Evolutionary conservation across 2,329 filamentous ascomycete genomes (phyloP).

Genomic region (Fusarium poae): DNA sequence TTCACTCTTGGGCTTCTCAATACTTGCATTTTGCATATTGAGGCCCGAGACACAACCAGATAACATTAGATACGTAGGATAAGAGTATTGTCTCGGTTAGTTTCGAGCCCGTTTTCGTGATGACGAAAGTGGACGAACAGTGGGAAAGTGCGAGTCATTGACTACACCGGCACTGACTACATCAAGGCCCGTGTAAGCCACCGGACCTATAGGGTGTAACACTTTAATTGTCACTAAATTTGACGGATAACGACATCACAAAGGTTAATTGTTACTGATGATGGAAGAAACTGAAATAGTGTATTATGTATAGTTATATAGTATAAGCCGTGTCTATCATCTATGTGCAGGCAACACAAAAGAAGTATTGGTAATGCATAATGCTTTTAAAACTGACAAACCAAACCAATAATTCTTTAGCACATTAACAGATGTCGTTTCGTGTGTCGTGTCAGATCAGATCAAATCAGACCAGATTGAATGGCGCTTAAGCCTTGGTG

Average conservation of each 20-base stretch:
- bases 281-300: neutral
- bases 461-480: neutral
- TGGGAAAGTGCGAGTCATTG: slow-evolving; percentile 4
- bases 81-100: neutral
- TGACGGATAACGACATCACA: neutral
- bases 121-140: neutral
- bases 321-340: slow-evolving; percentile 20
- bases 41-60: neutral
- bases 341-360: slow-evolving; percentile 22
- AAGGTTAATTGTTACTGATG: neutral
- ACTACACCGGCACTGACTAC: neutral
- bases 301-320: slow-evolving; percentile 15
- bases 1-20: neutral
- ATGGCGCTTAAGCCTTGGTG: slow-evolving; percentile 12
- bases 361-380: slow-evolving; percentile 16
- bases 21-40: neutral
- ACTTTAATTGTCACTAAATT: slow-evolving; percentile 4
- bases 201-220: slow-evolving; percentile 12
- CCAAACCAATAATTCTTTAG: slow-evolving; percentile 17
- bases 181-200: slow-evolving; percentile 3
- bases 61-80: neutral
- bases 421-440: slow-evolving; percentile 20
- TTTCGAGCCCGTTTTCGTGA: neutral
- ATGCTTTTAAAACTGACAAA: slow-evolving; percentile 14
- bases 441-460: neutral